Base-by-base conservation (phyloP, 257 asterid genomes). In the Solanum peruvianum region DNA sequence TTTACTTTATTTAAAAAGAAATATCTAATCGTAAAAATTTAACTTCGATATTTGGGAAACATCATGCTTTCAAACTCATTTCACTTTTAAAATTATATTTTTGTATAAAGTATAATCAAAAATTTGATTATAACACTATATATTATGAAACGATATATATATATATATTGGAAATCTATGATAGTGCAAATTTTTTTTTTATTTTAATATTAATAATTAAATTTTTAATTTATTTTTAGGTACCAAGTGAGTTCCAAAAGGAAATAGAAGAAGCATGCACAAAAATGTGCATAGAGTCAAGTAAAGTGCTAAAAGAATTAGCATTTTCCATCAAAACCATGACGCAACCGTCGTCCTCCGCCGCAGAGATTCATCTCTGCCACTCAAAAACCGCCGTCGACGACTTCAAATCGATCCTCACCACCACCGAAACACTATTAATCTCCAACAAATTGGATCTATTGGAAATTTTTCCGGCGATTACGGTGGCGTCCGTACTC, bases 401-500 rank as follows among this genome's bases (percentile, higher is more conserved):
- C 20, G 92, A 92, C 27, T 90, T 94, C 8, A 88, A 86, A 18
- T 42, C 1, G 67, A 66, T 87, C 20, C 91, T 96, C 0, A 41
- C 90, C n/a, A 58, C 29, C 82, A 42, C 88, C 20, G 29, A 72
- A 31, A 23, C 87, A 37, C 7, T 52, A 11, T 82, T 87, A 2
- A 16, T 71, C 7, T 87, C 87, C 33, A 44, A 86, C 14, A 90
- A 90, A 72, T 25, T 89, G 21, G 88, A 89, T 20, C 87, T 93
- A 4, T 85, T 87, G 47, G 92, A 93, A 35, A 86, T 91, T 52
- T 72, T 94, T 25, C 97, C 93, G 6, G 72, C 87, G 2, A 89
- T 94, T 4, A 90, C 95, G 5, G 75, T 90, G 10, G 94, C 96
- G 0, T 94, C 98, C 27, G 87, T 92, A 25, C 91, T 94, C 4